phyloP scores from a whole-genome alignment of 2,329 filamentous ascomycete genomes.

The Teratosphaeria zuluensis region DNA sequence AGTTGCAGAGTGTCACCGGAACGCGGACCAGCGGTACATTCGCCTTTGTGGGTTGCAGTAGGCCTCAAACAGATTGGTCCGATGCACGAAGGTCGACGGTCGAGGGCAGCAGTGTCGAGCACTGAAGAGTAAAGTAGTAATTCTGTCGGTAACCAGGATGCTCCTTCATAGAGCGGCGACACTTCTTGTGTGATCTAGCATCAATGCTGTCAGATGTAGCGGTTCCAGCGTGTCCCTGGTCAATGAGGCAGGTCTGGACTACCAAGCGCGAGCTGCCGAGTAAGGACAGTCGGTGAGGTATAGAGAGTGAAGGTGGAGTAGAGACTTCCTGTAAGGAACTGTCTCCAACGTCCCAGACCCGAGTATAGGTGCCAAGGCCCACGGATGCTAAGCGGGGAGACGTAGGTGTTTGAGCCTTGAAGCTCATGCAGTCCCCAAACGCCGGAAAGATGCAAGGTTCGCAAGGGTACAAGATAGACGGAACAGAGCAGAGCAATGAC shows the following conservation, averaged over 20 bases:
- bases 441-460: not conserved
- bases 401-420: not conserved
- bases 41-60: not conserved
- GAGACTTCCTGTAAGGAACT: not conserved
- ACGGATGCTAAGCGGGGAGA: not conserved
- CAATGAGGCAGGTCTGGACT: not conserved
- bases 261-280: not conserved
- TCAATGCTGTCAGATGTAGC: not conserved
- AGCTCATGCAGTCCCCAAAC: not conserved
- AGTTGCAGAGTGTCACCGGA: not conserved
- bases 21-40: not conserved
- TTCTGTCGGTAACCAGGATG: not conserved
- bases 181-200: not conserved
- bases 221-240: not conserved
- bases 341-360: not conserved
- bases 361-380: not conserved
- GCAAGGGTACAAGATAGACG: conserved; percentile 1
- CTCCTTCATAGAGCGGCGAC: not conserved
- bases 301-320: not conserved
- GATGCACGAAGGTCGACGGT: not conserved
- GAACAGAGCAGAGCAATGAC: not conserved
- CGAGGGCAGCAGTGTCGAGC: not conserved
- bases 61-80: not conserved
- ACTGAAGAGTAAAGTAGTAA: not conserved
- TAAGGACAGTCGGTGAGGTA: not conserved